Evolutionary conservation across 495 filamentous ascomycete species (phyloP).

Genomic region (Hypoxylon fuscum): DNA sequence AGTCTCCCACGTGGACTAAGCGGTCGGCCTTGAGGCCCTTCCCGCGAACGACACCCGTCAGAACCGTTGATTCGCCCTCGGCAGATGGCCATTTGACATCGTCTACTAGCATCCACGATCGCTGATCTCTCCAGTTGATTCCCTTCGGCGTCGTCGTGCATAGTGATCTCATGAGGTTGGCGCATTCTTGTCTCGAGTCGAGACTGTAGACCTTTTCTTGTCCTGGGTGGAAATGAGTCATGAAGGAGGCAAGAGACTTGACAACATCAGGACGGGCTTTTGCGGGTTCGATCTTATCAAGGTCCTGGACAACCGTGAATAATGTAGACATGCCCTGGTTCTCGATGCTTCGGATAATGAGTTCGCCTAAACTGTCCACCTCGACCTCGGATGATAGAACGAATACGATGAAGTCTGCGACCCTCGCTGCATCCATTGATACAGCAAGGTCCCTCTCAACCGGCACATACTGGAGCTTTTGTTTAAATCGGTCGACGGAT

Average conservation of each 20-base stretch:
- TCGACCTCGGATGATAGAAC: constrained; percentile 82
- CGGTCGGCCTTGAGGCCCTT: constrained; percentile 88
- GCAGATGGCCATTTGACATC: constrained; percentile 73
- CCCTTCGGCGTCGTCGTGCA: constrained; percentile 93
- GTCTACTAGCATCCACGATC: constrained; percentile 94
- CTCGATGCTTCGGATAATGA: constrained; percentile 84
- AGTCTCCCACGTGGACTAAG: constrained; percentile 89
- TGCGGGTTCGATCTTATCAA: constrained; percentile 77
- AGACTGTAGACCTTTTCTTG: constrained; percentile 88
- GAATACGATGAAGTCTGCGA: constrained; percentile 89
- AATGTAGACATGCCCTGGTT: constrained; percentile 92
- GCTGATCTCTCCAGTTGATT: constrained; percentile 88
- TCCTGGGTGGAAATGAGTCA: constrained; percentile 89
- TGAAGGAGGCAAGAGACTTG: constrained; percentile 84
- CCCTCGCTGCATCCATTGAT: constrained; percentile 83
- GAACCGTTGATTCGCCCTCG: constrained; percentile 64
- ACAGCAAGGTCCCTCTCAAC: constrained; percentile 74
- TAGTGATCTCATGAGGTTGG: constrained; percentile 86
- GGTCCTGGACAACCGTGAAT: constrained; percentile 78
- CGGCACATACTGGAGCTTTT: constrained; percentile 85
- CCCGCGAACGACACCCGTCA: constrained; percentile 90
- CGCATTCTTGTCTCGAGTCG: constrained; percentile 86
- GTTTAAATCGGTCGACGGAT: constrained; percentile 88
- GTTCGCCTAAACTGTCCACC: constrained; percentile 82
- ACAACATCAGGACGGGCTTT: constrained; percentile 81